These are phyloP conservation scores for Cytospora leucostoma DNA, from an alignment of 2,329 filamentous ascomycete genomes.

Conservation along the genomic window DNA sequence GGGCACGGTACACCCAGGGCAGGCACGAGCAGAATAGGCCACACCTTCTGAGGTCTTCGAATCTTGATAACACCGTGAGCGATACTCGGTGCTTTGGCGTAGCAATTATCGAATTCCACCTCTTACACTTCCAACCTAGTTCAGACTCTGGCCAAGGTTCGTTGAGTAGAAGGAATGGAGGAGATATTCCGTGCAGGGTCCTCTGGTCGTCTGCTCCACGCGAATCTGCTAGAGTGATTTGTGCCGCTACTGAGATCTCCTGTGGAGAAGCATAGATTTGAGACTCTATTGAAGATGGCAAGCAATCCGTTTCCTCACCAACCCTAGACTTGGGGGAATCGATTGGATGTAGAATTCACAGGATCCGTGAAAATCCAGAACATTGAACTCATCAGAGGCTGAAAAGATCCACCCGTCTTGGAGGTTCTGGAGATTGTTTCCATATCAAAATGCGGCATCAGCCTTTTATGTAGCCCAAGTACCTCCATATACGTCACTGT, in stretches of 20 bases:
- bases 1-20: neutral
- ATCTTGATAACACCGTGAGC: neutral
- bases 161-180: neutral
- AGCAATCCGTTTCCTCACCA: neutral
- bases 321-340: neutral
- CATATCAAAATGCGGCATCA: neutral
- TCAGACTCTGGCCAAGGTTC: neutral
- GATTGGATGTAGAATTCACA: neutral
- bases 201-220: neutral
- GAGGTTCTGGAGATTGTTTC: neutral
- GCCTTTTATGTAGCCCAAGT: constrained; percentile 9
- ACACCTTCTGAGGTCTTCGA: neutral
- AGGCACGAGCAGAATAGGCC: neutral
- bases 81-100: neutral
- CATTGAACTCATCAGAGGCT: neutral
- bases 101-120: neutral
- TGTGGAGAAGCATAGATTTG: neutral
- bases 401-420: neutral
- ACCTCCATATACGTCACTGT: constrained; percentile 13
- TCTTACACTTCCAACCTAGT: neutral
- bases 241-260: neutral
- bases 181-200: neutral
- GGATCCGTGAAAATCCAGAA: neutral
- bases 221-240: neutral
- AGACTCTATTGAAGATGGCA: neutral